Evolutionary conservation across 179 eudicot genomes (phyloP).

Genomic region (Nepenthes alata): DNA sequence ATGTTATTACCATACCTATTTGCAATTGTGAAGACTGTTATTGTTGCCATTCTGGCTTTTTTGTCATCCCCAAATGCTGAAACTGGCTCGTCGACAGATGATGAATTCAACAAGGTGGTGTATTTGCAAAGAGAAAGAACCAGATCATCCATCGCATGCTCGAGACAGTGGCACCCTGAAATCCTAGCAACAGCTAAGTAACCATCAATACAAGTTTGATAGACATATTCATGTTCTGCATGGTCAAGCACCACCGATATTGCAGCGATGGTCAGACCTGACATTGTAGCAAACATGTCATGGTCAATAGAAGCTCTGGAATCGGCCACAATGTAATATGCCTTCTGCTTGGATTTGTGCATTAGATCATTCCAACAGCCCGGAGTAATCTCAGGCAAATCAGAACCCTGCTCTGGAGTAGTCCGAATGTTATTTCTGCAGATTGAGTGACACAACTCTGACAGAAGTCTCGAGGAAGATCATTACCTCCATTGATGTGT

Average conservation of each 20-base stretch:
- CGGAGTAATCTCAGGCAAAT: constrained; percentile 43
- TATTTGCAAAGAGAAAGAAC: constrained; percentile 64
- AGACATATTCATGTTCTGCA: constrained; percentile 54
- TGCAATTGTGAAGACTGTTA: constrained; percentile 56
- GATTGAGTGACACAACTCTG: constrained; percentile 57
- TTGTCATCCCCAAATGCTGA: constrained; percentile 55
- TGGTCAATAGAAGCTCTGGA: constrained; percentile 49
- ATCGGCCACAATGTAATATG: constrained; percentile 46
- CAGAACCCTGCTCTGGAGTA: constrained; percentile 47
- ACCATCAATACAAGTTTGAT: constrained; percentile 65
- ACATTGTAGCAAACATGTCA: constrained; percentile 67
- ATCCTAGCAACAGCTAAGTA: constrained; percentile 61
- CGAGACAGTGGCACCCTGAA: constrained; percentile 63
- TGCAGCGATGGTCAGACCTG: constrained; percentile 78
- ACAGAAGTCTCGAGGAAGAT: constrained; percentile 62
- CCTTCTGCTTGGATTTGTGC: constrained; percentile 49
- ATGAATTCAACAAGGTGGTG: constrained; percentile 51
- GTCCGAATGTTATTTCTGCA: constrained; percentile 65
- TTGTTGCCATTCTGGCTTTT: constrained; percentile 64
- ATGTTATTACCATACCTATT: constrained; percentile 55
- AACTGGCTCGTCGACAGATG: constrained; percentile 57
- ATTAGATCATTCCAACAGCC: constrained; percentile 58
- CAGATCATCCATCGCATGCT: constrained; percentile 56
- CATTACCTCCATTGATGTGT: constrained; percentile 52
- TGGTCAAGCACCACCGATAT: constrained; percentile 69